These are phyloP conservation scores for Thraustochytrium sp. DNA, from an alignment of 352 stramenopile genomes.

Conservation along the genomic window DNA sequence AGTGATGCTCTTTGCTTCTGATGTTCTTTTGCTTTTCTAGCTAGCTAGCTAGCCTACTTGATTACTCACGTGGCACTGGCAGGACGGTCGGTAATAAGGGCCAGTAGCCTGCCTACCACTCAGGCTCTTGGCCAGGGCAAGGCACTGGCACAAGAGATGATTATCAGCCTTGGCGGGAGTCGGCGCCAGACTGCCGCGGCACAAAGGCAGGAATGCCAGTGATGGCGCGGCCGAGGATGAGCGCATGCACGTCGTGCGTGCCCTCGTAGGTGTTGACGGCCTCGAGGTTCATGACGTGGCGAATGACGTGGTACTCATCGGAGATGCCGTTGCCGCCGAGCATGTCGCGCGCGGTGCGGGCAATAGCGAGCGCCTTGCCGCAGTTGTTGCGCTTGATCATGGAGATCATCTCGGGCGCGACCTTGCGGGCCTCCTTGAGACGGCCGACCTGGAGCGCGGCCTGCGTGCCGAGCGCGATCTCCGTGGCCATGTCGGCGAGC, in stretches of 20 bases:
- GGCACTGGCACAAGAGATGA: too few relatives aligned
- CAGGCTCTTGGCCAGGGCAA: too few relatives aligned
- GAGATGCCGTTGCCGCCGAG: slow-evolving; percentile 94
- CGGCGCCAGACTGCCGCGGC: not conserved
- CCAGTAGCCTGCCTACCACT: too few relatives aligned
- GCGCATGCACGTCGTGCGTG: slow-evolving; percentile 94
- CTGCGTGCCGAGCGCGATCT: slow-evolving; percentile 87
- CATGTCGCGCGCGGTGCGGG: slow-evolving; percentile 80
- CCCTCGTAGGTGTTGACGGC: slow-evolving; percentile 98
- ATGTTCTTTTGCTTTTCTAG: too few relatives aligned
- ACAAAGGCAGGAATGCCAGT: slow-evolving; percentile 86
- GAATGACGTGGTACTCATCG: slow-evolving; percentile 97
- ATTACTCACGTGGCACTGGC: too few relatives aligned
- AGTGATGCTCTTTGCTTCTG: too few relatives aligned
- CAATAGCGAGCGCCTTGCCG: slow-evolving; percentile 88
- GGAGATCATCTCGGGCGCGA: slow-evolving; percentile 79
- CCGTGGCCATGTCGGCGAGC: slow-evolving; percentile 91
- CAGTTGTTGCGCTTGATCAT: slow-evolving; percentile 92
- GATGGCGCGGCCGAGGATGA: slow-evolving; percentile 95
- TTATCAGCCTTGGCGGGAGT: too few relatives aligned
- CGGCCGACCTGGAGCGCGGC: slow-evolving; percentile 80
- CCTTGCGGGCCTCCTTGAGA: slow-evolving; percentile 71
- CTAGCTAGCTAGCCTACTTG: too few relatives aligned
- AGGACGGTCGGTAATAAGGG: too few relatives aligned
- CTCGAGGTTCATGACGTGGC: slow-evolving; percentile 94